A percentile compares a stretch with the other conserved stretches of the same genome.
Evolutionary conservation across 225 moss, liverwort and hornwort species (phyloP).

Genomic region (Straminergon stramineum): DNA sequence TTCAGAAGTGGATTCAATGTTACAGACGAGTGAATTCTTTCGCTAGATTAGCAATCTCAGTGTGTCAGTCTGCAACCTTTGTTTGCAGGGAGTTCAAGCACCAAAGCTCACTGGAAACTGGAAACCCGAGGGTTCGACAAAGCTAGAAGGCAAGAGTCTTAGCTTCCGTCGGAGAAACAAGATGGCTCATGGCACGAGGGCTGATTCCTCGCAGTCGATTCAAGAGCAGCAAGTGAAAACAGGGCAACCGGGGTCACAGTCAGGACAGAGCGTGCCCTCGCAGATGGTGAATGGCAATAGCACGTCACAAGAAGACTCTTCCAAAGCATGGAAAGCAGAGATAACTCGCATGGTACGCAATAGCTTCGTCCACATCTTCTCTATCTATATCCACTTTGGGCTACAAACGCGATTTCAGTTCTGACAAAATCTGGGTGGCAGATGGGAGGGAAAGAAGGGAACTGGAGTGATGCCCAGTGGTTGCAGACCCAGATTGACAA

Average conservation of each 20-base stretch:
- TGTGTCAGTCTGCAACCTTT: not conserved
- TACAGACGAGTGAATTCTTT: not conserved
- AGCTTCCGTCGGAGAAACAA: not conserved
- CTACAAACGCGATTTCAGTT: not conserved
- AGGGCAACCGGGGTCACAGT: slow-evolving; percentile 29
- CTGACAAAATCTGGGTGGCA: not conserved
- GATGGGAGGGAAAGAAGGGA: slow-evolving; percentile 29
- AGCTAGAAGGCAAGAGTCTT: not conserved
- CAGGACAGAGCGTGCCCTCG: slow-evolving; percentile 36
- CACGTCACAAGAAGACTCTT: slow-evolving; percentile 1
- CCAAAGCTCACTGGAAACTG: slow-evolving; percentile 10
- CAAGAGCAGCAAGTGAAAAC: slow-evolving; percentile 36
- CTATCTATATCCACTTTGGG: not conserved
- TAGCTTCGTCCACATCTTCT: not conserved
- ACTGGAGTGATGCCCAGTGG: slow-evolving; percentile 39
- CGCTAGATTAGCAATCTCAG: not conserved
- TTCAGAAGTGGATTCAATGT: not conserved
- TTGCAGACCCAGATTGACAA: slow-evolving; percentile 51
- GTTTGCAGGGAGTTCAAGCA: slow-evolving; percentile 13
- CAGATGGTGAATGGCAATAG: slow-evolving; percentile 18
- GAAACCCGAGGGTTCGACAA: not conserved
- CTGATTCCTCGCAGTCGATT: slow-evolving; percentile 28
- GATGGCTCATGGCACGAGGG: slow-evolving; percentile 13
- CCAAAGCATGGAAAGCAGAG: slow-evolving; percentile 39
- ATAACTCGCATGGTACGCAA: slow-evolving; percentile 22